phyloP scores from a whole-genome alignment of 345 rosid species.

The Camelina sativa region DNA sequence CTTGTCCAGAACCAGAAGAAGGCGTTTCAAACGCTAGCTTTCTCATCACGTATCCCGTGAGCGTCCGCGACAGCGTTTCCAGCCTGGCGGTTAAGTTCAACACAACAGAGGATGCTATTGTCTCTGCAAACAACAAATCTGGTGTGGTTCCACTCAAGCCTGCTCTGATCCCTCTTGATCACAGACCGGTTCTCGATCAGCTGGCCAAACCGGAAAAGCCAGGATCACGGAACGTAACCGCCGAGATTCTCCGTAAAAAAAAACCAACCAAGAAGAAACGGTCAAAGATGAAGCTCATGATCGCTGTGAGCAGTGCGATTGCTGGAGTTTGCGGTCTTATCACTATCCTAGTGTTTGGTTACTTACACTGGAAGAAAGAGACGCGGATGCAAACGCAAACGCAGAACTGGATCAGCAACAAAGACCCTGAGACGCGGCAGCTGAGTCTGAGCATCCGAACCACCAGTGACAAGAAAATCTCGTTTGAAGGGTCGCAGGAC shows the following conservation, averaged over 20 bases:
- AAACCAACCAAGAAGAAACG: constrained; percentile 35
- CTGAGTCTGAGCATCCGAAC: constrained; percentile 79
- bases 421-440: constrained; percentile 68
- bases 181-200: constrained; percentile 50
- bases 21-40: constrained; percentile 47
- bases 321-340: constrained; percentile 56
- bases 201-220: constrained; percentile 49
- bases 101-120: constrained; percentile 63
- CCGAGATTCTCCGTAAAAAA: constrained; percentile 45
- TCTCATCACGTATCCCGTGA: constrained; percentile 67
- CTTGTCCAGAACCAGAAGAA: constrained; percentile 58
- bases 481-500: constrained; percentile 77
- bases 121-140: constrained; percentile 62
- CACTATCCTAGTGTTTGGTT: constrained; percentile 36
- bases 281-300: constrained; percentile 59
- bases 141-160: constrained; percentile 53
- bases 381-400: constrained; percentile 37
- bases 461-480: constrained; percentile 80
- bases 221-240: constrained; percentile 30
- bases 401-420: constrained; percentile 46
- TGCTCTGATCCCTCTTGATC: constrained; percentile 65
- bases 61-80: constrained; percentile 58
- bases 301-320: constrained; percentile 62
- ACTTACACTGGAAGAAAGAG: constrained; percentile 59
- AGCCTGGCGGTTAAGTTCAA: constrained; percentile 65